Percentiles rank a stretch among this genome's conserved stretches.
Evolutionary conservation across 805 yeast genomes (phyloP).

Genomic region (Hanseniaspora clermontiae): DNA sequence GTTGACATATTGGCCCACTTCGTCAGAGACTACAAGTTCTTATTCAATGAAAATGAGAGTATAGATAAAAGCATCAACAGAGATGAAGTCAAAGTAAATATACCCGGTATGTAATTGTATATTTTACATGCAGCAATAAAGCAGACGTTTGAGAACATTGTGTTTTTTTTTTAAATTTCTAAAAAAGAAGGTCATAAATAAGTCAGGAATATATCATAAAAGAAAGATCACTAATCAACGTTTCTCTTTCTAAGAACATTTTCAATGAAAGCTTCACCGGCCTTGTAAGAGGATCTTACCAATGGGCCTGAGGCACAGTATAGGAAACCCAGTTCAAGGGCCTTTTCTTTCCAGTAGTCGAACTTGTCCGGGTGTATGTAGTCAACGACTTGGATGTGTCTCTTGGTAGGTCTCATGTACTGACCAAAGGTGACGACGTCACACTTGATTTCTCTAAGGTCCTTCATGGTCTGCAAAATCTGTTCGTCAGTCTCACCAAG

Average conservation of each 20-base stretch:
- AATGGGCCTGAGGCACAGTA: slow-evolving; percentile 97
- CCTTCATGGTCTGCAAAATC: slow-evolving; percentile 57
- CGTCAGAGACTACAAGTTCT: slow-evolving; percentile 47
- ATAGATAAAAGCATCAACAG: slow-evolving; percentile 31
- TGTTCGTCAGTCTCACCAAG: slow-evolving; percentile 94
- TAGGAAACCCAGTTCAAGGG: slow-evolving; percentile 78
- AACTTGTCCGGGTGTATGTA: slow-evolving; percentile 89
- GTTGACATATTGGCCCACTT: slow-evolving; percentile 46
- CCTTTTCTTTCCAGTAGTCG: slow-evolving; percentile 80
- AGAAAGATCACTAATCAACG: not conserved
- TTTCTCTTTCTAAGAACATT: slow-evolving; percentile 71
- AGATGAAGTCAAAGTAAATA: slow-evolving; percentile 37
- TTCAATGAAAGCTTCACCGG: slow-evolving; percentile 95
- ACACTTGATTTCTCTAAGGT: slow-evolving; percentile 61
- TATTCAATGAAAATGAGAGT: slow-evolving; percentile 45
- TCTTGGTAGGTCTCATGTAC: slow-evolving; percentile 96
- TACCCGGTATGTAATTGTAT: slow-evolving; percentile 28
- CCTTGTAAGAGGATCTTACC: slow-evolving; percentile 92
- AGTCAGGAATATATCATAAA: not conserved
- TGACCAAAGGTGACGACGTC: slow-evolving; percentile 98
- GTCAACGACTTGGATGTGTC: slow-evolving; percentile 97
- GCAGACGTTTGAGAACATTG: no score
- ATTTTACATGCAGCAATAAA: no score
- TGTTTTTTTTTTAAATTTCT: no score
- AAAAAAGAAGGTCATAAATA: not conserved